Percentiles rank a stretch among this genome's conserved stretches.
Conservation (phyloP, 2,329 filamentous ascomycete species). For the Pseudogymnoascus destructans region DNA sequence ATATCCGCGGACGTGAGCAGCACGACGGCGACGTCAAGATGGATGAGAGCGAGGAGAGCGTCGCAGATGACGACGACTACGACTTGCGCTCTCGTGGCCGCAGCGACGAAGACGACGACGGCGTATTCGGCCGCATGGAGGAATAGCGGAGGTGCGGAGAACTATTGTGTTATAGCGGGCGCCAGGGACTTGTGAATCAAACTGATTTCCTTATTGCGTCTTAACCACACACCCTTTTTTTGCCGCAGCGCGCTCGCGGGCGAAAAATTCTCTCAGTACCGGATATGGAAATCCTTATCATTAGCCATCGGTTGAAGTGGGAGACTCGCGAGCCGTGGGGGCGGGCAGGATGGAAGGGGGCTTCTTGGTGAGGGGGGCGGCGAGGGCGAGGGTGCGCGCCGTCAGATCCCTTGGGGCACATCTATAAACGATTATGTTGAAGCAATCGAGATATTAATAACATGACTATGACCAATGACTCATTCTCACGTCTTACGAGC, state of each 20-base stretch:
- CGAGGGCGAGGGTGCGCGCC: no score
- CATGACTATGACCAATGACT: no score
- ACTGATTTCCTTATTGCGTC: no score
- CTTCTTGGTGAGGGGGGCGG: no score
- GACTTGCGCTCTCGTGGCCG: slow-evolving; percentile 45
- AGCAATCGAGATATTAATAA: no score
- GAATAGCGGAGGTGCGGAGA: slow-evolving; percentile 39
- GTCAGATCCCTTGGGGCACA: no score
- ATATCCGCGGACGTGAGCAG: slow-evolving; percentile 41
- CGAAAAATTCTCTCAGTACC: neutral
- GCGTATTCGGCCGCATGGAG: slow-evolving; percentile 94
- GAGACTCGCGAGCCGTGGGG: slow-evolving; percentile 14
- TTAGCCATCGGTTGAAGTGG: neutral
- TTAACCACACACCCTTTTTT: no score
- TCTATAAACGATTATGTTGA: no score
- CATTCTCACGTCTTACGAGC: no score
- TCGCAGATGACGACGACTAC: slow-evolving; percentile 53
- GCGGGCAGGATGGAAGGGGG: no score
- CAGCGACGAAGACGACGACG: slow-evolving; percentile 84
- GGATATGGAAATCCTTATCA: neutral
- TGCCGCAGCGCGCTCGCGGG: no score
- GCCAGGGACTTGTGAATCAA: no score
- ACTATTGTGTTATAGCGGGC: slow-evolving; percentile 16
- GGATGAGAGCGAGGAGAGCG: slow-evolving; percentile 51
- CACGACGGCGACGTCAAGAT: slow-evolving; percentile 53